Evolutionary conservation across 1,284 basidiomycete species (phyloP).

Genomic region (Cystobasidium pallidum): DNA sequence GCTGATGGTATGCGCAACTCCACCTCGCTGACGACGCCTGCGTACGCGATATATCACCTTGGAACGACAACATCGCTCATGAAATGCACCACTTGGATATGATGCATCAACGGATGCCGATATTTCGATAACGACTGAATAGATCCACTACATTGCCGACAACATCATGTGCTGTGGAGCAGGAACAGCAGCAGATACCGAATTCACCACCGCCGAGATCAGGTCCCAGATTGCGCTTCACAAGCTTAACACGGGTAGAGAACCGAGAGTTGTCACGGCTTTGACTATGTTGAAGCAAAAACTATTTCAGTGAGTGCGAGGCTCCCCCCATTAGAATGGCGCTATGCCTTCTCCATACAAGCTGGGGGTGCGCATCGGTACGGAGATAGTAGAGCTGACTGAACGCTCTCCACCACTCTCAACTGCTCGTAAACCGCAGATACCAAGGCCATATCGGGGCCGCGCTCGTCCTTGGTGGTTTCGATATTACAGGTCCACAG

Average conservation of each 20-base stretch:
- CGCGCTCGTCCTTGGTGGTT: conserved; percentile 94
- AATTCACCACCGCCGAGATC: conserved; percentile 81
- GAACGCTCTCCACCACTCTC: neutral
- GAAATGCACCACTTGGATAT: neutral
- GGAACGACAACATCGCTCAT: neutral
- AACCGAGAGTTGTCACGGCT: conserved; percentile 88
- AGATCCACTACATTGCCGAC: conserved; percentile 97
- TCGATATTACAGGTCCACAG: conserved; percentile 88
- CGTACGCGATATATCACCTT: neutral
- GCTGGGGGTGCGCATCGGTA: neutral
- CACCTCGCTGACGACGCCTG: conserved; percentile 41
- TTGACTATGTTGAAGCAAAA: conserved; percentile 98
- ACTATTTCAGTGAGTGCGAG: conserved; percentile 68
- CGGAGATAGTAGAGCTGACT: neutral
- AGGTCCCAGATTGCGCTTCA: conserved; percentile 92
- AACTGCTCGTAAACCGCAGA: conserved; percentile 58
- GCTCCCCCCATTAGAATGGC: neutral
- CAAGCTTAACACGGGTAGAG: conserved; percentile 77
- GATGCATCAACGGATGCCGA: neutral
- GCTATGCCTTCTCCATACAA: neutral
- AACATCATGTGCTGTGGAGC: conserved; percentile 97
- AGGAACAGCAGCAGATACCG: conserved; percentile 96
- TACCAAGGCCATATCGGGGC: conserved; percentile 95
- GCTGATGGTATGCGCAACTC: conserved; percentile 8
- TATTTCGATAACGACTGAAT: conserved; percentile 4